These are phyloP conservation scores for Leccinum disarticulatum DNA, from an alignment of 768 basidiomycete genomes.

Conservation along the genomic window DNA sequence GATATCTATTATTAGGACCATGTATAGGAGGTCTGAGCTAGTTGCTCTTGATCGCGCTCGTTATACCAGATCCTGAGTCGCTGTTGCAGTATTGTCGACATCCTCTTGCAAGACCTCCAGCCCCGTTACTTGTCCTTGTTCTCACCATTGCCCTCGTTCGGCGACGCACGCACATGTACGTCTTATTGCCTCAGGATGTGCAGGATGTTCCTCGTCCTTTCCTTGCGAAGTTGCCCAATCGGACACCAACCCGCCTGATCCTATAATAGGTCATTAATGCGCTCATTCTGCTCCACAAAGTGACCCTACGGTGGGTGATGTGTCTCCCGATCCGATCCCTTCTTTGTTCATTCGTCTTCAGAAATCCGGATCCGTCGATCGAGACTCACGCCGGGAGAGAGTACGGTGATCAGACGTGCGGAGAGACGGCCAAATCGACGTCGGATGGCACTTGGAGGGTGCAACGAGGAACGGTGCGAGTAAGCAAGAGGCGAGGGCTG, in stretches of 20 bases:
- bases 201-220: too few species aligned
- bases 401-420: constrained; percentile 62
- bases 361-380: constrained; percentile 49
- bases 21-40: too few species aligned
- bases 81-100: too few species aligned
- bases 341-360: constrained; percentile 18
- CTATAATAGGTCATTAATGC: constrained; percentile 48
- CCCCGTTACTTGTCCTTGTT: too few species aligned
- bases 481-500: constrained; percentile 50
- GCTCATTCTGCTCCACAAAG: constrained; percentile 48
- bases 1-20: too few species aligned
- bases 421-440: constrained; percentile 50
- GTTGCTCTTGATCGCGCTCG: too few species aligned
- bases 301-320: constrained; percentile 48
- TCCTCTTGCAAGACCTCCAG: too few species aligned
- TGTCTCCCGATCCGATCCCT: background rate
- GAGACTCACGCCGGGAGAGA: constrained; percentile 40
- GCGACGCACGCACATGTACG: too few species aligned
- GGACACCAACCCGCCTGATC: background rate
- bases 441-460: constrained; percentile 63
- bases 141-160: too few species aligned
- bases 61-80: too few species aligned
- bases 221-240: background rate
- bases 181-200: too few species aligned
- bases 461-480: constrained; percentile 57